Evolutionary conservation across 179 eudicot genomes (phyloP).

Genomic region (Camellia oleifera): DNA sequence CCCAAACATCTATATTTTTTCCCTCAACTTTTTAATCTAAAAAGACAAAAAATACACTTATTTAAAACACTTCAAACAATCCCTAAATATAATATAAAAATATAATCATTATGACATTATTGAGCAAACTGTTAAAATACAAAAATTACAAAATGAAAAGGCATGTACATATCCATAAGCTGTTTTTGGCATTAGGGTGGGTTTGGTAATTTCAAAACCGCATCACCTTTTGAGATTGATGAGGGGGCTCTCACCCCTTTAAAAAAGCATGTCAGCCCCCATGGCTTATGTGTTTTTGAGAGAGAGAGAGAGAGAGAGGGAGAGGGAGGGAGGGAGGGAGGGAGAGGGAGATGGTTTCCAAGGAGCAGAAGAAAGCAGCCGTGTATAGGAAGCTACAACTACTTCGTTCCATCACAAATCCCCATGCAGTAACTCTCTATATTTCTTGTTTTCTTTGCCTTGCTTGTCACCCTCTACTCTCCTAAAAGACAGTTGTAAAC

Average conservation of each 20-base stretch:
- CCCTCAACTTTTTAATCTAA: too few relatives aligned
- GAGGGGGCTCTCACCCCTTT: constrained; percentile 5
- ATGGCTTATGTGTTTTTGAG: not conserved
- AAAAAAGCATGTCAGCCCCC: not conserved
- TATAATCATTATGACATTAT: too few relatives aligned
- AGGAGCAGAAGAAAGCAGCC: constrained; percentile 52
- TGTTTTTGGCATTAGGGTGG: not conserved
- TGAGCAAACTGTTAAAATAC: too few relatives aligned
- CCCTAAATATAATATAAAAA: too few relatives aligned
- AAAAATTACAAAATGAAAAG: too few relatives aligned
- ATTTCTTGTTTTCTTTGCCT: not conserved
- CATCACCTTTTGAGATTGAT: not conserved
- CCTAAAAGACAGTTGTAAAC: not conserved
- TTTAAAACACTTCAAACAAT: too few relatives aligned
- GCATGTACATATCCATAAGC: not conserved
- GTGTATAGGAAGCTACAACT: constrained; percentile 56
- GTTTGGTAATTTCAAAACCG: not conserved
- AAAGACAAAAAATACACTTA: too few relatives aligned
- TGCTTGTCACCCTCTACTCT: not conserved
- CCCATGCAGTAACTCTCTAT: constrained; percentile 51
- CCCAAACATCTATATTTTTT: too few relatives aligned
- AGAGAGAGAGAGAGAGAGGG: not conserved
- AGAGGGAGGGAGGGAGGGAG: not conserved
- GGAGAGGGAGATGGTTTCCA: constrained; percentile 39
- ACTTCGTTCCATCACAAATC: constrained; percentile 66